Base-by-base conservation (phyloP, 768 basidiomycete species). In the Termitomyces sp. region DNA sequence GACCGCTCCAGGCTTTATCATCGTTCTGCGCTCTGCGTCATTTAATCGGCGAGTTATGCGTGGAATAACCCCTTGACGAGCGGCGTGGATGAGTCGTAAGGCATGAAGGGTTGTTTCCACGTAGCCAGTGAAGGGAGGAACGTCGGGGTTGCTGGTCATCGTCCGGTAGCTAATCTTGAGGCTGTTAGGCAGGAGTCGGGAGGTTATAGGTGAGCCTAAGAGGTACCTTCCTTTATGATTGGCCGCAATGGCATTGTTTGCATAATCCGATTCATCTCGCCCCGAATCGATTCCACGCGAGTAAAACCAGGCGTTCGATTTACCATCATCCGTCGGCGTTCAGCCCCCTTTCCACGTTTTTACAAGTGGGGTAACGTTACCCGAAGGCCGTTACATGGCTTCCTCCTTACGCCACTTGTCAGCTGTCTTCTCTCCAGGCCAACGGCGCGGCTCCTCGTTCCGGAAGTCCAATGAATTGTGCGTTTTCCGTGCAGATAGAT, bases 41-140 rank as follows among this genome's bases (percentile, higher is more conserved):
- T 91, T 90, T 65, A 93, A 78, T 28, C 91, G 80, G 37, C 91
- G 80, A n/a, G 88, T 90, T 57, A 93, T 88, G 40, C 89, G 80
- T 35, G 89, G 89, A 50, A 92, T 86, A 63, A 87, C 75, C 26
- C 91, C 90, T 60, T 86, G 81, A 47, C 87, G 78, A 53, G 89
- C 89, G 15, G 90, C 90, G 68, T 91, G 86, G 64, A 93, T 89
- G 63, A 94, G 79, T 28, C 91, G 80, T 37, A 94, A 80, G 17
- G 90, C 89, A 66, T 94, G 85, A 64, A 82, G 81, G 15, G 89
- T 91, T 44, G 87, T 86, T 65, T 91, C 88, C 51, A 92, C 86
- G 71, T 84, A 90, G 42, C 91, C 90, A 57, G 78, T 77, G 76
- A 90, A 90, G 47, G 87, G 85, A 54, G 81, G 78, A 67, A 80